Conservation (phyloP, 1,284 basidiomycete genomes). For the Phenoliferia sp. region DNA sequence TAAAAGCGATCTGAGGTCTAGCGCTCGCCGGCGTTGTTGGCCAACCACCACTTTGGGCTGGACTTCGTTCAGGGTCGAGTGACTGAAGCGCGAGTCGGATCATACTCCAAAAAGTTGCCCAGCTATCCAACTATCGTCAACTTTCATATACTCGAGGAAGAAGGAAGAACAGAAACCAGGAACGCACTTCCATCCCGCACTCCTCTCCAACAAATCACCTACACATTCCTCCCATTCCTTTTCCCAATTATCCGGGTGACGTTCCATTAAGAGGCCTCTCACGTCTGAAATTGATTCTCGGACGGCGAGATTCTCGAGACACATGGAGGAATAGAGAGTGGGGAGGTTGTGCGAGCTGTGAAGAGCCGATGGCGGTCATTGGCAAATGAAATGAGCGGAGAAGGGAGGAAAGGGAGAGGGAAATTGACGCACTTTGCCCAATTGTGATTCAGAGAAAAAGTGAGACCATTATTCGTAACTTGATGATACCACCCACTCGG, state of each 20-base stretch:
- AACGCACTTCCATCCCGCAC: conserved; percentile 48
- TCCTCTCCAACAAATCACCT: conserved; percentile 45
- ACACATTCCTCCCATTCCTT: conserved; percentile 48
- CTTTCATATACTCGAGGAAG: background rate
- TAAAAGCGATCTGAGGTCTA: too few relatives aligned
- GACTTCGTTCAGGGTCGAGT: too few relatives aligned
- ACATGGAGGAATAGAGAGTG: conserved; percentile 46
- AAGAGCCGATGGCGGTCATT: too few relatives aligned
- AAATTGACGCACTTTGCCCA: too few relatives aligned
- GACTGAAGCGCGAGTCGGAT: conserved; percentile 10
- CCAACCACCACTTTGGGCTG: too few relatives aligned
- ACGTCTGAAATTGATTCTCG: conserved; percentile 49
- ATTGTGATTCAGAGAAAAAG: conserved; percentile 51
- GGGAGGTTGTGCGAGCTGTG: conserved; percentile 48
- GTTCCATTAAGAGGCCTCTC: conserved; percentile 42
- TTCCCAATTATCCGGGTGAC: conserved; percentile 41
- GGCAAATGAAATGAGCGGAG: too few relatives aligned
- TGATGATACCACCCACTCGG: conserved; percentile 41
- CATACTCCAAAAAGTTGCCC: conserved; percentile 32
- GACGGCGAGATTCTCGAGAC: conserved; percentile 42
- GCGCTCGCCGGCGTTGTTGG: too few relatives aligned
- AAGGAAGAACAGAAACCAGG: background rate
- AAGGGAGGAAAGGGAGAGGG: too few relatives aligned
- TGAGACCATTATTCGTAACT: conserved; percentile 32
- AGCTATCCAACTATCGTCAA: conserved; percentile 8